Conservation (phyloP, 2,329 filamentous ascomycete genomes). For the Aspergillus ruber region DNA sequence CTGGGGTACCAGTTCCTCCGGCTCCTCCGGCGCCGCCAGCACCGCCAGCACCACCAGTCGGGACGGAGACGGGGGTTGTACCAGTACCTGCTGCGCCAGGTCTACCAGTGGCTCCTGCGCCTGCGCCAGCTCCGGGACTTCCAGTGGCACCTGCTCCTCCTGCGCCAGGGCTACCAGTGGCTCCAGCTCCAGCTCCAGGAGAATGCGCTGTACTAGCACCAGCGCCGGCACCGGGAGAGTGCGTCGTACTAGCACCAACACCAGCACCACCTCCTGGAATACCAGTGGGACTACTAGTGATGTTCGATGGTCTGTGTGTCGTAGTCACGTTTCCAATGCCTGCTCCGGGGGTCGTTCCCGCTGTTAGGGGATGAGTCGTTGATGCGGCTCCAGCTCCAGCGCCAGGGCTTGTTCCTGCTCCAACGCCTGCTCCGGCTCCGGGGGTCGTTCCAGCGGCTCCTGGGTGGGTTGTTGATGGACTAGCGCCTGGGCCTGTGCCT, state of each 20-base stretch:
- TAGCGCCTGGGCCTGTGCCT: not conserved
- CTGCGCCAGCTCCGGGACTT: not conserved
- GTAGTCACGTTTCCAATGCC: not conserved
- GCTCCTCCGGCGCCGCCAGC: no score
- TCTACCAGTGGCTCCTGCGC: not conserved
- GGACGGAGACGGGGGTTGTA: not conserved
- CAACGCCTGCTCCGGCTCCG: conserved; percentile 1
- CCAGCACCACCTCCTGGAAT: not conserved
- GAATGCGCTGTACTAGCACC: not conserved
- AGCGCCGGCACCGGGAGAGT: not conserved
- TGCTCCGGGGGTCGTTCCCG: not conserved
- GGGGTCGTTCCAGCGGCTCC: not conserved
- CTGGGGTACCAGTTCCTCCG: no score
- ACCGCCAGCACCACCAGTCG: not conserved
- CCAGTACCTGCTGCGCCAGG: not conserved
- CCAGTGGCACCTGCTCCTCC: not conserved
- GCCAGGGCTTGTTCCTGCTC: not conserved
- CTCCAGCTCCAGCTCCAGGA: not conserved
- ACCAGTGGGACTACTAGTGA: not conserved
- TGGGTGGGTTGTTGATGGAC: not conserved
- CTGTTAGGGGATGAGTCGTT: not conserved
- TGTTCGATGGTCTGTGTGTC: not conserved
- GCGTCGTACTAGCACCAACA: not conserved
- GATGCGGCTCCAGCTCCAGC: not conserved
- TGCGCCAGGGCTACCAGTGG: not conserved